These are phyloP conservation scores for Lecanicillium sp. DNA, from an alignment of 2,329 filamentous ascomycete genomes.

Conservation along the genomic window DNA sequence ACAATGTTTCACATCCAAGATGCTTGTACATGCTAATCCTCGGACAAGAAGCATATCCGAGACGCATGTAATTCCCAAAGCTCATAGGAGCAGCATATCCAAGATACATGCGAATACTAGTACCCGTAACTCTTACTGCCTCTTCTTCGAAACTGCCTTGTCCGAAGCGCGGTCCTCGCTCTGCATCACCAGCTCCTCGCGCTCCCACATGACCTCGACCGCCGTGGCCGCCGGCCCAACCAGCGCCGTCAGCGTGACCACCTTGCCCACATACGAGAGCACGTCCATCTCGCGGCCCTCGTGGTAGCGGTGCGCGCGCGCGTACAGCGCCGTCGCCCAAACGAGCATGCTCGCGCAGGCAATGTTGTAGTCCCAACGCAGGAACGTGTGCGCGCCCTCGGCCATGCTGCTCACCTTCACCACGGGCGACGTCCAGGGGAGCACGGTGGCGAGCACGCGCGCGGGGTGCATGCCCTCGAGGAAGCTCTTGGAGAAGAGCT, in stretches of 20 bases:
- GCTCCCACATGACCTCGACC: conserved; percentile 20
- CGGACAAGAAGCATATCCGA: too few relatives aligned
- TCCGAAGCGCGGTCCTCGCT: too few relatives aligned
- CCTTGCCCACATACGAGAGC: neutral
- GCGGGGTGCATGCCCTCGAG: conserved; percentile 14
- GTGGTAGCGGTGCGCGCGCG: conserved; percentile 10
- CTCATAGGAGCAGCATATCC: neutral
- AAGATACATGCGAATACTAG: neutral
- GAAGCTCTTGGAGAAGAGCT: conserved; percentile 12
- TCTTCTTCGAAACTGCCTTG: conserved; percentile 8
- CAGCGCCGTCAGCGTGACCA: conserved; percentile 13
- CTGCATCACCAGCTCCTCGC: conserved; percentile 17
- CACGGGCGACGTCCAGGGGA: conserved; percentile 16
- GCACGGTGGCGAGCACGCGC: conserved; percentile 14
- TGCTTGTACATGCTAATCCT: too few relatives aligned
- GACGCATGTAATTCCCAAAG: neutral
- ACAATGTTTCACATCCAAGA: too few relatives aligned
- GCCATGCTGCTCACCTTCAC: conserved; percentile 14
- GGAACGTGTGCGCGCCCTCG: conserved; percentile 16
- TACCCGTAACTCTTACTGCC: neutral
- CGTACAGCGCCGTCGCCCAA: conserved; percentile 16
- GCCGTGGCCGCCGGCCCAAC: conserved; percentile 16
- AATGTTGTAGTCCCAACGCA: conserved; percentile 20
- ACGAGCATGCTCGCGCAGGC: conserved; percentile 16
- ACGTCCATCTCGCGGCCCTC: conserved; percentile 1